Conservation (phyloP, 805 yeast species). For the Saturnispora silvae region DNA sequence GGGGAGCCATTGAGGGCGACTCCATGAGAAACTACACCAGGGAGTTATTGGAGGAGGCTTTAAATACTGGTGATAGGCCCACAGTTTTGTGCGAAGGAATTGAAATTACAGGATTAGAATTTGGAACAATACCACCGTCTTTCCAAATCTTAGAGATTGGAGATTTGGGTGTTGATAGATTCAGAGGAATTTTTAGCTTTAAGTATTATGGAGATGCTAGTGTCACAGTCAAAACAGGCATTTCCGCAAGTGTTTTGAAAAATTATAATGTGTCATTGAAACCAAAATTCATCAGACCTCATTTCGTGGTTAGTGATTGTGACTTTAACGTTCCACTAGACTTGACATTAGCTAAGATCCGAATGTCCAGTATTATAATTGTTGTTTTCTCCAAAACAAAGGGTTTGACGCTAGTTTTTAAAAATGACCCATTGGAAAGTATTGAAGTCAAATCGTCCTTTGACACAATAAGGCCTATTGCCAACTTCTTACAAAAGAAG, state of each 20-base stretch:
- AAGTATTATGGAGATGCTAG: conserved; percentile 68
- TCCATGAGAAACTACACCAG: conserved; percentile 52
- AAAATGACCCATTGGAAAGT: conserved; percentile 80
- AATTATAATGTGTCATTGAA: conserved; percentile 37
- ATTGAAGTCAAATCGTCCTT: conserved; percentile 81
- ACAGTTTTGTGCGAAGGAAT: conserved; percentile 61
- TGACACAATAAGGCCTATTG: conserved; percentile 73
- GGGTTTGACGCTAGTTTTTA: conserved; percentile 77
- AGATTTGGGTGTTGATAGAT: conserved; percentile 63
- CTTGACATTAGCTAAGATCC: conserved; percentile 60
- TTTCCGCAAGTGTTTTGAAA: conserved; percentile 75
- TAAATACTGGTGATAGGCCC: conserved; percentile 65
- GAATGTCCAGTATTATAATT: conserved; percentile 70
- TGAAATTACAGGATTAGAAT: conserved; percentile 53
- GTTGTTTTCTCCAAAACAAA: conserved; percentile 73
- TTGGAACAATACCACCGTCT: conserved; percentile 65
- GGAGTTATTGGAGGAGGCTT: conserved; percentile 57
- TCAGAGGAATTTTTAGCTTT: conserved; percentile 73
- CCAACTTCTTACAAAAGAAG: conserved; percentile 71
- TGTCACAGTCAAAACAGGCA: conserved; percentile 64
- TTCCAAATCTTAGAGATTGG: conserved; percentile 78
- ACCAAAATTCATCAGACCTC: conserved; percentile 49
- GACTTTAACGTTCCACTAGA: conserved; percentile 72
- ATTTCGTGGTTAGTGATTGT: conserved; percentile 52
- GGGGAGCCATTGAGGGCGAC: conserved; percentile 64